Conservation (phyloP, 192 early-diverging fungal species). For the Pilobolus umbonatus region DNA sequence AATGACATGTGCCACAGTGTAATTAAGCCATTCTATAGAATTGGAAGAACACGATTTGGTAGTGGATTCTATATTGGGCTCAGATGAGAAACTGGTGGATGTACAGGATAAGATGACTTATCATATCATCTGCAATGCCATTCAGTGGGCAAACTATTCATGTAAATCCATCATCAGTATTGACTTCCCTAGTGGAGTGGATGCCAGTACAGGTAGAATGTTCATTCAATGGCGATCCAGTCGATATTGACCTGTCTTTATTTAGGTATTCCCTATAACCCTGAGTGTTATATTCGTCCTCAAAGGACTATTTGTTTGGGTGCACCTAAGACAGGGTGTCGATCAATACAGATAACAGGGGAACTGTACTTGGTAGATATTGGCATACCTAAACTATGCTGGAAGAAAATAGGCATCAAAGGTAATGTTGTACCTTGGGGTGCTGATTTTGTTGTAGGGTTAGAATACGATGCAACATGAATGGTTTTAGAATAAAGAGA, state of each 20-base stretch:
- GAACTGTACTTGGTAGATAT: constrained; percentile 76
- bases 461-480: constrained; percentile 37
- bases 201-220: constrained; percentile 44
- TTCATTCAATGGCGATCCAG: background rate
- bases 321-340: constrained; percentile 65
- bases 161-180: constrained; percentile 58
- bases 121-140: constrained; percentile 46
- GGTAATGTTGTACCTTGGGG: constrained; percentile 53
- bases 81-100: constrained; percentile 21
- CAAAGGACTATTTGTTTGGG: constrained; percentile 77
- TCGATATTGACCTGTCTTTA: background rate
- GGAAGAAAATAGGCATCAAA: constrained; percentile 56
- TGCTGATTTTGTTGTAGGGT: constrained; percentile 49
- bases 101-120: constrained; percentile 15
- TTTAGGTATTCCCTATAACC: constrained; percentile 40
- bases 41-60: constrained; percentile 48
- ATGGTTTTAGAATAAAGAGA: no score
- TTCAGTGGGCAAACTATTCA: constrained; percentile 68
- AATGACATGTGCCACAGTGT: background rate
- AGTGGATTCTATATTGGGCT: constrained; percentile 66
- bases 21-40: background rate
- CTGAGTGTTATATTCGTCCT: constrained; percentile 49
- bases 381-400: constrained; percentile 63
- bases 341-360: constrained; percentile 50
- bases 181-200: constrained; percentile 68